Conservation (phyloP, 1,139 yeast species). For the Geotrichum europaeum region DNA sequence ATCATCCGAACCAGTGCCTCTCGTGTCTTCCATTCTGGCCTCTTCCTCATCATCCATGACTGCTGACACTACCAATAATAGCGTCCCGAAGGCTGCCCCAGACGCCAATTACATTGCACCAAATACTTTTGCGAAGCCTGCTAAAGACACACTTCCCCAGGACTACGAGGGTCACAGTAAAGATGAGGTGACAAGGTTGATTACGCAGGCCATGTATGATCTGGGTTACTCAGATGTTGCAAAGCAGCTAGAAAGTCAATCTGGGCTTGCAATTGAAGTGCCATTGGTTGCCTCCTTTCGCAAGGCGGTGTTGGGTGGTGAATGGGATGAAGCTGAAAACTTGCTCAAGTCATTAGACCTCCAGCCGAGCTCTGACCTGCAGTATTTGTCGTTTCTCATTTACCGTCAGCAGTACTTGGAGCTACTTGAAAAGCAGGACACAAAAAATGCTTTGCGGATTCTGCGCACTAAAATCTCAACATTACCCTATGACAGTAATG, state of each 20-base stretch:
- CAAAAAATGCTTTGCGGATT: constrained; percentile 40
- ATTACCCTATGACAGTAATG: constrained; percentile 24
- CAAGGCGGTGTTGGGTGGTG: constrained; percentile 38
- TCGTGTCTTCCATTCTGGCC: neutral
- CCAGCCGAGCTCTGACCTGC: constrained; percentile 23
- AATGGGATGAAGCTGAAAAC: constrained; percentile 40
- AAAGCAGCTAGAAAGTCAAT: constrained; percentile 37
- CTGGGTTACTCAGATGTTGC: constrained; percentile 44
- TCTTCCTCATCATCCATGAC: neutral
- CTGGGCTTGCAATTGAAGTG: constrained; percentile 37
- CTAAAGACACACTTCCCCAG: constrained; percentile 18
- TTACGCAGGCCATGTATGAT: constrained; percentile 46
- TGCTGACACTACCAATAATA: neutral
- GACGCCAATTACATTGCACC: neutral
- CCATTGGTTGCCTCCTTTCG: constrained; percentile 39
- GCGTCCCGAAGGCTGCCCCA: neutral
- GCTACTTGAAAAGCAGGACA: constrained; percentile 27
- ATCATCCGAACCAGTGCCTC: neutral
- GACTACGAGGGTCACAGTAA: constrained; percentile 37
- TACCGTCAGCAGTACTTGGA: constrained; percentile 35
- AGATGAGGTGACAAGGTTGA: constrained; percentile 43
- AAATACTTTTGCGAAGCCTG: constrained; percentile 17
- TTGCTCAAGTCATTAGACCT: constrained; percentile 33
- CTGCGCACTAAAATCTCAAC: constrained; percentile 39
- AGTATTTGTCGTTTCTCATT: constrained; percentile 28